Evolutionary conservation across 176 grass and related monocot genomes (phyloP).

Genomic region (Raddia distichophylla): DNA sequence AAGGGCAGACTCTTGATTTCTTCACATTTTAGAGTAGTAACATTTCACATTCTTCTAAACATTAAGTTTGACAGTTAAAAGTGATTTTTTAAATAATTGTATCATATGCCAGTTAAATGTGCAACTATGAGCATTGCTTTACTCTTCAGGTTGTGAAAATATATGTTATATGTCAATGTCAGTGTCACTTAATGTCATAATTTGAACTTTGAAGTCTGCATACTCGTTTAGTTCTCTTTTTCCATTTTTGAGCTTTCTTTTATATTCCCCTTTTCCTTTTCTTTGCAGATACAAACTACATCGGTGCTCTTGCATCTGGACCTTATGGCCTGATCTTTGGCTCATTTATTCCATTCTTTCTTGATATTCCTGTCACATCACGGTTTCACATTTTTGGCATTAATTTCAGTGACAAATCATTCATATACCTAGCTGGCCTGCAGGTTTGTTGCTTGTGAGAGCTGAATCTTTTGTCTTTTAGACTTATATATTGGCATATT

Average conservation of each 20-base stretch:
- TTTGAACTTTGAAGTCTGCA: neutral
- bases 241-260: conserved; percentile 27
- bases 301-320: conserved; percentile 72
- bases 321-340: conserved; percentile 95
- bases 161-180: neutral
- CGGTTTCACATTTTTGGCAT: conserved; percentile 76
- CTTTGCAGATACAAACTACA: conserved; percentile 68
- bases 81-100: conserved; percentile 4
- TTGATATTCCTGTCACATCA: conserved; percentile 88
- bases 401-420: conserved; percentile 85
- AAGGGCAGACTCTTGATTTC: conserved; percentile 5
- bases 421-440: conserved; percentile 88
- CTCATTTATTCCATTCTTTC: conserved; percentile 86
- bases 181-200: conserved; percentile 14
- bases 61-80: neutral
- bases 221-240: conserved; percentile 2
- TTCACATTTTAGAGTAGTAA: conserved; percentile 5
- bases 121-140: conserved; percentile 25
- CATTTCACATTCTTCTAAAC: neutral
- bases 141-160: neutral
- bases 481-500: conserved; percentile 1
- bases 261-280: conserved; percentile 23
- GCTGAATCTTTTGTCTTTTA: conserved; percentile 32
- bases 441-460: conserved; percentile 67
- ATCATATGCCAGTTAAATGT: neutral